phyloP scores from a whole-genome alignment of 2,329 filamentous ascomycete genomes.

The Pestalotiopsis sp. region DNA sequence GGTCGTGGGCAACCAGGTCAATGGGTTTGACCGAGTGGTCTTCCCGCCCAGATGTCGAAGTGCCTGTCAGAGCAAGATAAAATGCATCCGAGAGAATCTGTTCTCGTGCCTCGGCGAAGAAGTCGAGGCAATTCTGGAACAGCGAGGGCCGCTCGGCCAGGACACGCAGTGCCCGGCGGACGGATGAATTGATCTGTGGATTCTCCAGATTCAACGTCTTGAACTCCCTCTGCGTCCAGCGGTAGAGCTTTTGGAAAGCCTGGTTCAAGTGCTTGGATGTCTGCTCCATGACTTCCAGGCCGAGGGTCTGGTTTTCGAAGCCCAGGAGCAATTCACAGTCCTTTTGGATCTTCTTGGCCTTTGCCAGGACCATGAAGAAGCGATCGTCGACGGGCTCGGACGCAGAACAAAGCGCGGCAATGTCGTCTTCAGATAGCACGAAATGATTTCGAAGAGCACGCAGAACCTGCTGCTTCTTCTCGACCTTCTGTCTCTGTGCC shows the following conservation, averaged over 20 bases:
- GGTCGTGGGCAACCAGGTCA: conserved; percentile 89
- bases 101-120: conserved; percentile 88
- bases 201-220: conserved; percentile 92
- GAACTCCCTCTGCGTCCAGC: conserved; percentile 94
- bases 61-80: conserved; percentile 82
- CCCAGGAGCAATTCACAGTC: conserved; percentile 90
- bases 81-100: conserved; percentile 87
- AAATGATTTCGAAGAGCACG: conserved; percentile 81
- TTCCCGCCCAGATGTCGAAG: conserved; percentile 55
- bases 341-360: conserved; percentile 83
- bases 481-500: conserved; percentile 70
- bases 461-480: conserved; percentile 79
- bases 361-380: conserved; percentile 77
- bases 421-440: conserved; percentile 78
- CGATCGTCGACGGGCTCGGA: conserved; percentile 81
- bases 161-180: conserved; percentile 81
- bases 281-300: conserved; percentile 88
- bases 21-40: conserved; percentile 80
- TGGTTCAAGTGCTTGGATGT: conserved; percentile 84
- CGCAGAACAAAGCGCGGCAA: conserved; percentile 73
- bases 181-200: conserved; percentile 84
- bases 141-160: conserved; percentile 86
- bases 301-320: conserved; percentile 85
- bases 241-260: conserved; percentile 93
- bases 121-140: conserved; percentile 92